Evolutionary conservation across 2,329 filamentous ascomycete genomes (phyloP).

Genomic region (Xylariaceae sp.): DNA sequence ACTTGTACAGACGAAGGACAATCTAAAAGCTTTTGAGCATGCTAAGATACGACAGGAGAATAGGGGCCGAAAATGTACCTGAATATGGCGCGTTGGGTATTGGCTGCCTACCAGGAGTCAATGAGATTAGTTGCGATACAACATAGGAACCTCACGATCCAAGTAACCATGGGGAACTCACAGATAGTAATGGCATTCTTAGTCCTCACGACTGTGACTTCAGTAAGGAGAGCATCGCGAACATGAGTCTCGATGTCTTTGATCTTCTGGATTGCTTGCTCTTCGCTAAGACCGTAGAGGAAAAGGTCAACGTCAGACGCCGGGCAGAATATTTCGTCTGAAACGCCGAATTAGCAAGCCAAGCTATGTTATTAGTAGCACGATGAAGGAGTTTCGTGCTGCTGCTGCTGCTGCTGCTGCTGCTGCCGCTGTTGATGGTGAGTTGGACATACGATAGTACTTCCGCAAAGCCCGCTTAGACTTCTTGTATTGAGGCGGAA

Average conservation of each 20-base stretch:
- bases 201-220: slow-evolving; percentile 77
- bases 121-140: not conserved
- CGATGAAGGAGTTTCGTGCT: not conserved
- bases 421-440: not conserved
- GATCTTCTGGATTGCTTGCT: slow-evolving; percentile 77
- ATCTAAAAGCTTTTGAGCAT: slow-evolving; percentile 41
- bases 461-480: slow-evolving; percentile 60
- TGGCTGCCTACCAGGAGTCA: slow-evolving; percentile 52
- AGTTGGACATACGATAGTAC: slow-evolving; percentile 67
- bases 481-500: slow-evolving; percentile 55
- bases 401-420: not conserved
- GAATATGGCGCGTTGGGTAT: slow-evolving; percentile 77
- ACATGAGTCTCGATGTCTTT: slow-evolving; percentile 72
- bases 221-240: slow-evolving; percentile 71
- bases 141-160: not conserved
- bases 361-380: too few species aligned
- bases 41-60: not conserved
- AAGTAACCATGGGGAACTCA: slow-evolving; percentile 19
- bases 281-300: slow-evolving; percentile 71
- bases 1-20: slow-evolving; percentile 79
- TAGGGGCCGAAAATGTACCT: slow-evolving; percentile 34
- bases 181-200: slow-evolving; percentile 82
- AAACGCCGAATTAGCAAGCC: slow-evolving; percentile 3
- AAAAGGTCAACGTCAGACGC: slow-evolving; percentile 86
- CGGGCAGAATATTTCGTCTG: slow-evolving; percentile 40